Evolutionary conservation across 2,329 filamentous ascomycete genomes (phyloP), one percentile per base, ranked within the genome.

Genomic region (Corynespora cassiicola): DNA sequence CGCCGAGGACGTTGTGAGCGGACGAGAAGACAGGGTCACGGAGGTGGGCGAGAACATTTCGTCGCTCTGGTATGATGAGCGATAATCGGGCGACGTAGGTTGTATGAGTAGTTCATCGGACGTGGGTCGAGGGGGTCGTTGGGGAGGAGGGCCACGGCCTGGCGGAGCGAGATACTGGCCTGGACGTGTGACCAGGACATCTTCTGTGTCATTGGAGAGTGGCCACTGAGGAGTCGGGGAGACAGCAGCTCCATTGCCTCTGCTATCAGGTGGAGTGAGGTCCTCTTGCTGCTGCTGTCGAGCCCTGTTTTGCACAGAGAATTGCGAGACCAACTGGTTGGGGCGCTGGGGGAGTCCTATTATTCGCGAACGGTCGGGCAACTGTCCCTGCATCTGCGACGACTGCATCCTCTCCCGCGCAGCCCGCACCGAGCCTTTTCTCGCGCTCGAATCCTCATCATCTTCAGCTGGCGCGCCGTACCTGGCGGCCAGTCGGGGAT

Each of bases 221-320:
- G 75, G 73, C 75, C 75, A 77, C 57, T 74, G 70, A 23, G 69
- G 67, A 42, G 65, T 61, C 33, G 69, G 69, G 7, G 70, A 61
- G 5, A 47, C 37, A 11, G 50, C 42, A 15, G 46, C 36, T 29
- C 24, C 36, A 25, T 52, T 39, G 12, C 39, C 45, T 32, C 47
- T 51, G 12, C 20, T 47, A 5, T 47, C 48, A 15, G 50, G 47
- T 12, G 52, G 51, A 6, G 54, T 40, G 14, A 42, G 35, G 23
- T 48, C 48, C 30, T 46, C 47, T 35, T 47, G 34, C 11, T 45
- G 34, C n/a, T 45, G 43, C 6, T 43, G 21, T 26, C 36, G 47
- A n/a, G n/a, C n/a, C n/a, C n/a, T n/a, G 17, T 42, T 39, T 18
- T 52, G 45, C 10, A 33, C 19, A 3, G 57, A 54, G 36, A 42